Evolutionary conservation across 306 rosid genomes (phyloP).

Genomic region (Rosa multiflora): DNA sequence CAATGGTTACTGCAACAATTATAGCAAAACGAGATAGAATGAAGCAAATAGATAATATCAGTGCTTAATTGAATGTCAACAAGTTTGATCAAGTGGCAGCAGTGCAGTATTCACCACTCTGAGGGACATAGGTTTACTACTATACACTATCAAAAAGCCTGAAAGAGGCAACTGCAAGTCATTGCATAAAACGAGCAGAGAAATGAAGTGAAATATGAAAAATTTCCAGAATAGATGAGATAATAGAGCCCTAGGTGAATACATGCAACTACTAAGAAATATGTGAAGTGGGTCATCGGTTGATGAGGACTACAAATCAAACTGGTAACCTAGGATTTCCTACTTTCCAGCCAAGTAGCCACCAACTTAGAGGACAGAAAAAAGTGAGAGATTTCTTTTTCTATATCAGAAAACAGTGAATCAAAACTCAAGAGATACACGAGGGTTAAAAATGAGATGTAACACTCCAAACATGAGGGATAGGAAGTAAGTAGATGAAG

Average conservation of each 20-base stretch:
- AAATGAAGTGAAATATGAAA: not conserved
- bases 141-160: not conserved
- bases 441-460: not conserved
- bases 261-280: not conserved
- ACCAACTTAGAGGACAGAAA: not conserved
- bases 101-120: not conserved
- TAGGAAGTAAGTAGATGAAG: not conserved
- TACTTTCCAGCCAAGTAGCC: conserved; percentile 7
- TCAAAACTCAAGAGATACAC: not conserved
- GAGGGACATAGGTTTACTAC: not conserved
- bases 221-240: not conserved
- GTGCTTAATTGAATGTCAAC: conserved; percentile 7
- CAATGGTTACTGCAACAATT: conserved; percentile 2
- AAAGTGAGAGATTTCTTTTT: not conserved
- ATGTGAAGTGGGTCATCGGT: too few relatives aligned
- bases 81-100: conserved; percentile 16
- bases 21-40: not conserved
- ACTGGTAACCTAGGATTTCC: not conserved
- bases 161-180: not conserved
- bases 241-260: not conserved
- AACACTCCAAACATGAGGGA: not conserved
- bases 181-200: not conserved
- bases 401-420: not conserved
- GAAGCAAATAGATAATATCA: not conserved
- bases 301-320: too few relatives aligned